Base-by-base conservation (phyloP, 441 rosid species). In the Brassica hybrid region DNA sequence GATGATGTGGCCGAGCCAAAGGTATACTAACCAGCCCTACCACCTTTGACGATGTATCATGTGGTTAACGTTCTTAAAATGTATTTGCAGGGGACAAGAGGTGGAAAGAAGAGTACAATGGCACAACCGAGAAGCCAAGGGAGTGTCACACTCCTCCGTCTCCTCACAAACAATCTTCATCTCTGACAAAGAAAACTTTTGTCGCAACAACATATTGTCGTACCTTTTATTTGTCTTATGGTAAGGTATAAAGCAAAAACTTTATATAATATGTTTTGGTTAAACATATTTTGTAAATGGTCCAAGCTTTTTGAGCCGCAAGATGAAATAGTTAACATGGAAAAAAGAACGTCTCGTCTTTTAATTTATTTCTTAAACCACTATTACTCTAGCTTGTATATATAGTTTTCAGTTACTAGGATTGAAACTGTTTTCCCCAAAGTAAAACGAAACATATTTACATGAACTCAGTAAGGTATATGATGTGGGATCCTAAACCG, bases 401-500 rank as follows among this genome's bases (percentile, higher is more conserved):
- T 14, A 62, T 14, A 30, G 12, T 30, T 57, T 14, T 13, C 18
- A 62, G 3, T n/a, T 11, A 3, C 21, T 62, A 30, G 6, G 66
- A 62, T 62, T 7, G 43, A 14, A 62, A 30, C 34, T 7, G 30
- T n/a, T 7, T 62, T 32, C 1, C 23, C 1, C 17, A n/a, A 30
- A 7, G 12, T 34, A 3, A 12, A 60, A 1, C 5, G 8, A 27
- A 61, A 43, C 50, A 43, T 43, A 1, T 43, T 21, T 43, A 43
- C 50, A 43, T 3, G 45, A 38, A 2, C 0, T 38, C 7, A 32
- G 67, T 73, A 59, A 9, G 79, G 84, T 45, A 70, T 84, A 21
- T 85, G 88, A 43, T 80, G 91, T 52, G 97, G 91, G 2, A 92
- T 90, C 59, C 88, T 80, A 83, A 90, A 92, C 61, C 86, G 84